These are phyloP conservation scores for Papiliotrema terrestris DNA, from an alignment of 1,284 basidiomycete species.

Conservation along the genomic window DNA sequence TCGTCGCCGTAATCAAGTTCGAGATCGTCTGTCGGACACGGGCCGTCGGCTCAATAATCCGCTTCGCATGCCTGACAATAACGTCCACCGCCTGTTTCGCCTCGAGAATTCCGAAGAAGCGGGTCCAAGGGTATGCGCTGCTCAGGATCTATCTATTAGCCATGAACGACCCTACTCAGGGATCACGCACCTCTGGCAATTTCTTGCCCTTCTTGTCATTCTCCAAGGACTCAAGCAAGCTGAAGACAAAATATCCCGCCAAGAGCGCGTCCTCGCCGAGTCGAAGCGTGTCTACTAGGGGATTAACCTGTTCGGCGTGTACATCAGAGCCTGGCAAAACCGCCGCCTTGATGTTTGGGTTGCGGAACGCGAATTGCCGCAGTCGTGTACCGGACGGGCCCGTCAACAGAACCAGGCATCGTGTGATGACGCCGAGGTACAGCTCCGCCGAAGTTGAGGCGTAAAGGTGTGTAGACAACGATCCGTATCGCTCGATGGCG, in stretches of 20 bases:
- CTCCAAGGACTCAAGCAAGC: slow-evolving; percentile 14
- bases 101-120: slow-evolving; percentile 22
- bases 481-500: slow-evolving; percentile 2
- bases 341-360: not conserved
- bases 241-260: slow-evolving; percentile 22
- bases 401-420: slow-evolving; percentile 1
- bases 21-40: slow-evolving; percentile 8
- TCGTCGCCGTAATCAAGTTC: slow-evolving; percentile 8
- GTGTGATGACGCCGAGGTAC: not conserved
- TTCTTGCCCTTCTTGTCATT: slow-evolving; percentile 24
- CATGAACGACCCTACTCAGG: not conserved
- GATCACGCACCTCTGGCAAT: slow-evolving; percentile 11
- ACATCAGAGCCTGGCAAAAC: not conserved
- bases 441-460: not conserved
- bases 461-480: slow-evolving; percentile 5
- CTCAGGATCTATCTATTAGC: slow-evolving; percentile 14
- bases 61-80: slow-evolving; percentile 11
- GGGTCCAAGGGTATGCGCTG: slow-evolving; percentile 27
- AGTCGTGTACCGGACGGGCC: slow-evolving; percentile 4
- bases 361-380: not conserved
- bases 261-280: slow-evolving; percentile 14
- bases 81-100: slow-evolving; percentile 10
- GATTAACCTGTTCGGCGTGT: slow-evolving; percentile 5
- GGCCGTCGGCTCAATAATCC: not conserved
- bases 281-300: slow-evolving; percentile 6